Percentiles rank a stretch among this genome's conserved stretches.
These are phyloP conservation scores for Suillus subluteus DNA, from an alignment of 768 basidiomycete genomes.

Conservation along the genomic window DNA sequence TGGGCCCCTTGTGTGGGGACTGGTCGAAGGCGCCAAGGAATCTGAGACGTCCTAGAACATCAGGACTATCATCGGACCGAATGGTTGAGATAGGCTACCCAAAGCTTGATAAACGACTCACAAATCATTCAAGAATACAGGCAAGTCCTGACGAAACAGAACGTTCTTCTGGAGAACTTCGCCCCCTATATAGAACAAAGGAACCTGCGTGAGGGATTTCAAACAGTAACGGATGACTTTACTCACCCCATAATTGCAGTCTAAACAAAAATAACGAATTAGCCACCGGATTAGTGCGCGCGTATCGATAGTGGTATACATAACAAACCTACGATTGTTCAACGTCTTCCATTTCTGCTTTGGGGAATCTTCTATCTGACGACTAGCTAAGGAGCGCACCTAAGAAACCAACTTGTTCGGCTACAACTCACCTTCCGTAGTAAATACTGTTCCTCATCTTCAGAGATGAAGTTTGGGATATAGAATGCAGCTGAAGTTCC, in stretches of 20 bases:
- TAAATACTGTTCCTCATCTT: constrained; percentile 78
- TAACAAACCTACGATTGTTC: constrained; percentile 61
- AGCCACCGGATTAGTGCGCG: background rate
- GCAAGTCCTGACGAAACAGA: constrained; percentile 71
- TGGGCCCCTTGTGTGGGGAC: constrained; percentile 71
- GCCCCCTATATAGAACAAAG: constrained; percentile 53
- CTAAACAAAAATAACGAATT: constrained; percentile 39
- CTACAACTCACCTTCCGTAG: constrained; percentile 64
- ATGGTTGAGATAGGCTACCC: constrained; percentile 12
- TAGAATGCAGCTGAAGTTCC: constrained; percentile 57
- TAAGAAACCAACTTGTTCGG: constrained; percentile 9
- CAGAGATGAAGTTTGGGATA: constrained; percentile 76
- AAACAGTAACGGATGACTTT: constrained; percentile 1
- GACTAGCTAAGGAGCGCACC: constrained; percentile 13
- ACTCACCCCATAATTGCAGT: constrained; percentile 73
- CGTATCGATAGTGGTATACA: background rate
- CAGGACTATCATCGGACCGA: constrained; percentile 56
- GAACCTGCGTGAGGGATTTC: constrained; percentile 13
- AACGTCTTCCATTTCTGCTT: constrained; percentile 82
- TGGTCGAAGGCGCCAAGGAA: constrained; percentile 62
- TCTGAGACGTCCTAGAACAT: constrained; percentile 72
- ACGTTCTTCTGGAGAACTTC: constrained; percentile 71
- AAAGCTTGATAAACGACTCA: constrained; percentile 39
- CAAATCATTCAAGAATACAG: constrained; percentile 70
- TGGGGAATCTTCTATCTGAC: constrained; percentile 78